Conservation (phyloP, 345 rosid genomes). For the Abelmoschus esculentus region DNA sequence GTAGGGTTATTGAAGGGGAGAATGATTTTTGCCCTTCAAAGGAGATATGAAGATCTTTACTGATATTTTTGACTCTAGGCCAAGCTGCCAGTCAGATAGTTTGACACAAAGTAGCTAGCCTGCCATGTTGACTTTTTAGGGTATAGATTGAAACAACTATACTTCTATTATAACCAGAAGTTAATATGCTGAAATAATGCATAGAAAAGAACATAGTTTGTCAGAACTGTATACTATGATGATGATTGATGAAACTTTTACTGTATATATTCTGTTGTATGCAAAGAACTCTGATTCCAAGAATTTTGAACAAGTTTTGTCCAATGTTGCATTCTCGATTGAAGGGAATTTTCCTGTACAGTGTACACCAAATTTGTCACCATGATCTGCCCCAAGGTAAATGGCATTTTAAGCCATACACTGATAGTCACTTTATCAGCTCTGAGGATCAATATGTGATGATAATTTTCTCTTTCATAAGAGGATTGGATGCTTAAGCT, state of each 20-base stretch:
- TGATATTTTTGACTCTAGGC: not conserved
- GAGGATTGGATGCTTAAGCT: not conserved
- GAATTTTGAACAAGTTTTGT: constrained; percentile 11
- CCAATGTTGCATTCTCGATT: constrained; percentile 8
- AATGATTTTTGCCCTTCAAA: not conserved
- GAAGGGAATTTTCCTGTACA: constrained; percentile 18
- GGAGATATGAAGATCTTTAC: not conserved
- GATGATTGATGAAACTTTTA: not conserved
- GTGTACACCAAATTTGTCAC: constrained; percentile 18
- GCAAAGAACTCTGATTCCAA: constrained; percentile 14
- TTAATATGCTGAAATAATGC: not conserved
- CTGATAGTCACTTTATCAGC: constrained; percentile 20
- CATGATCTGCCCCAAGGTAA: constrained; percentile 23
- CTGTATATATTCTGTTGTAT: not conserved
- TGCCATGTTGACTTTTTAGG: not conserved
- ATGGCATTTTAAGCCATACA: constrained; percentile 17
- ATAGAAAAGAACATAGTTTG: not conserved
- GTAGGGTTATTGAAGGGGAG: not conserved
- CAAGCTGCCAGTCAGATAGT: not conserved
- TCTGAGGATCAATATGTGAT: constrained; percentile 19
- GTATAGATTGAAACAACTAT: not conserved
- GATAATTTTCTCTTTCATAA: not conserved
- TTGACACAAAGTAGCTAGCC: not conserved
- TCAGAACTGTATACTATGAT: not conserved
- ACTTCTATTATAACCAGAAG: not conserved